These are phyloP conservation scores for Vaccinium vitisidaea DNA, from an alignment of 148 eudicot genomes.

Conservation along the genomic window DNA sequence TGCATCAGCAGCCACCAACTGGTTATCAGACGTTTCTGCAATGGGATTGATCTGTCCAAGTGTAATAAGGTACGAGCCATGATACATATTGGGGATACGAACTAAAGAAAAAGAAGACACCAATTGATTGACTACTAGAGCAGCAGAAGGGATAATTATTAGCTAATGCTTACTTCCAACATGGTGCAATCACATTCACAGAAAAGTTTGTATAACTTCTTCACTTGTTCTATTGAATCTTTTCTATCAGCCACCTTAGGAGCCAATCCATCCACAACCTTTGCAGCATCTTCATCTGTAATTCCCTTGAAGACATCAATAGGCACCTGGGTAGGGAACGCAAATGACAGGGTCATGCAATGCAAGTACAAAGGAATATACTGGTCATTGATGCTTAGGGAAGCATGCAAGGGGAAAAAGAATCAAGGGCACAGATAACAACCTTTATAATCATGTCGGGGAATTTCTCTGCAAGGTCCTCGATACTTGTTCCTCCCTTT, in stretches of 20 bases:
- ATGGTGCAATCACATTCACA: constrained; percentile 85
- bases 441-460: constrained; percentile 99
- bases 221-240: constrained; percentile 92
- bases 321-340: constrained; percentile 61
- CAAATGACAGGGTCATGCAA: background rate
- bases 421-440: background rate
- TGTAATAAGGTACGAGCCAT: constrained; percentile 1
- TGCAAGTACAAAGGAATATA: constrained; percentile 14
- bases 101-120: background rate
- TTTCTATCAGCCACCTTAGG: constrained; percentile 70
- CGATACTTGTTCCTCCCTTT: constrained; percentile 97
- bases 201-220: constrained; percentile 85
- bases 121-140: background rate
- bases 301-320: constrained; percentile 91
- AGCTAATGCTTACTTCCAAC: constrained; percentile 64
- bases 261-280: constrained; percentile 91
- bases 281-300: constrained; percentile 94
- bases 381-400: background rate
- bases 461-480: constrained; percentile 95
- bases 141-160: background rate
- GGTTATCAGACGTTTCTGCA: constrained; percentile 84
- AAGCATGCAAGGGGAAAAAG: background rate
- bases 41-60: constrained; percentile 77
- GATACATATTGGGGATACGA: background rate
- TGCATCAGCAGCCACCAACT: constrained; percentile 97